These are phyloP conservation scores for Hypomontagnella monticulosa DNA, from an alignment of 495 filamentous ascomycete species.

Conservation along the genomic window DNA sequence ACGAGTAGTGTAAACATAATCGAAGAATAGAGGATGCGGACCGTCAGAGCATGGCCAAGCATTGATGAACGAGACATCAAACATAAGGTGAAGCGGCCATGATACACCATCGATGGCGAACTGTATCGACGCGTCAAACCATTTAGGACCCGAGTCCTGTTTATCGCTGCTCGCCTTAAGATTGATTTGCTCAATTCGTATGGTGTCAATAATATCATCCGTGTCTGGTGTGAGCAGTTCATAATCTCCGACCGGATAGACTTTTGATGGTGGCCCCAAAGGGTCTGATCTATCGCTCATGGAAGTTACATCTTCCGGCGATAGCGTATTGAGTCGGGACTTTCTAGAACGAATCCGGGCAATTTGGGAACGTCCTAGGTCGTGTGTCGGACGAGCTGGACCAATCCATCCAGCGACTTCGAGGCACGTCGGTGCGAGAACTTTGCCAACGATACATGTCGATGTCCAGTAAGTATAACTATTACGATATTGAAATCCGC, in stretches of 20 bases:
- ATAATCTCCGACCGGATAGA: conserved; percentile 71
- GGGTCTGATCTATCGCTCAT: conserved; percentile 72
- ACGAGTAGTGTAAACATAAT: conserved; percentile 66
- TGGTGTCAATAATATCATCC: conserved; percentile 65
- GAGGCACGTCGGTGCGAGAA: conserved; percentile 78
- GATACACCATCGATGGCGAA: conserved; percentile 73
- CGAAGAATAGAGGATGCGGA: conserved; percentile 74
- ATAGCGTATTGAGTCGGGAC: conserved; percentile 55
- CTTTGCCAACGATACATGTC: conserved; percentile 74
- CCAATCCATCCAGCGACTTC: conserved; percentile 76
- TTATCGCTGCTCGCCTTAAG: conserved; percentile 51
- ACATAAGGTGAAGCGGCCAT: conserved; percentile 69
- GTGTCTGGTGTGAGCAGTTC: conserved; percentile 60
- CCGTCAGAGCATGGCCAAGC: conserved; percentile 75
- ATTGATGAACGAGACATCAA: conserved; percentile 71
- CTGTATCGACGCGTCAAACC: conserved; percentile 70
- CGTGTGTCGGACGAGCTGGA: conserved; percentile 68
- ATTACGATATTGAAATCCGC: conserved; percentile 76
- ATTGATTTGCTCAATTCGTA: conserved; percentile 71
- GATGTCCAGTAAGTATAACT: conserved; percentile 77
- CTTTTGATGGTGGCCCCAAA: conserved; percentile 65
- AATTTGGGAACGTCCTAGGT: conserved; percentile 70
- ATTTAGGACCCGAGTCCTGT: conserved; percentile 48
- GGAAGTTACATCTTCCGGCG: conserved; percentile 61
- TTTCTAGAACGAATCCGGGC: conserved; percentile 65